A percentile compares a stretch with the other conserved stretches of the same genome.
Evolutionary conservation across 495 filamentous ascomycete genomes (phyloP).

Genomic region (Trichoderma orchidacearum): DNA sequence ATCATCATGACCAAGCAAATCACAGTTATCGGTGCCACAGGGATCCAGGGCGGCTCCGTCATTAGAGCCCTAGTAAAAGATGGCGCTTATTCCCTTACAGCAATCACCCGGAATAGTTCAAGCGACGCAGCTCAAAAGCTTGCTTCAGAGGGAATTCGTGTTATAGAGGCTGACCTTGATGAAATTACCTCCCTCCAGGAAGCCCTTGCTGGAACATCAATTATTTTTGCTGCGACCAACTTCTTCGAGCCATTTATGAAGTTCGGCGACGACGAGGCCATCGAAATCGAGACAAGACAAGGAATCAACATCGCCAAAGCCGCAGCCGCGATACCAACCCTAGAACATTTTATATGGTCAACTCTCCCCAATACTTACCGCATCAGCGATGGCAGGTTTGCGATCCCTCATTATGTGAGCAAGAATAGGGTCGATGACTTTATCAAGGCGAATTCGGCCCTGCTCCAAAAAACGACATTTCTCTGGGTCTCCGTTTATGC

Average conservation of each 20-base stretch:
- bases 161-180: constrained; percentile 35
- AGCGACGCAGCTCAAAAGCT: constrained; percentile 30
- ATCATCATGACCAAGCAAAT: constrained; percentile 18
- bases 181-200: constrained; percentile 29
- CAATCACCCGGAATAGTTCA: constrained; percentile 38
- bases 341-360: constrained; percentile 41
- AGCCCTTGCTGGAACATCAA: constrained; percentile 39
- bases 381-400: constrained; percentile 14
- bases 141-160: constrained; percentile 25
- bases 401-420: constrained; percentile 25
- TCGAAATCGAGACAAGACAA: constrained; percentile 37
- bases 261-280: constrained; percentile 17
- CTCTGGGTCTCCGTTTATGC: constrained; percentile 24
- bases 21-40: constrained; percentile 50
- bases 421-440: constrained; percentile 22
- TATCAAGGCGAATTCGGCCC: constrained; percentile 14
- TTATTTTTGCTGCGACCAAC: constrained; percentile 46
- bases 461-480: constrained; percentile 24
- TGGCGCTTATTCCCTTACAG: constrained; percentile 40
- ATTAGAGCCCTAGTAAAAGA: constrained; percentile 37
- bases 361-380: constrained; percentile 13
- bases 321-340: constrained; percentile 20
- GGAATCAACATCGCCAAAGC: constrained; percentile 44
- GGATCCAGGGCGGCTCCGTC: constrained; percentile 47
- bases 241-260: constrained; percentile 33